Base-by-base conservation (phyloP, 148 eudicot species). In the Bassia scoparia region DNA sequence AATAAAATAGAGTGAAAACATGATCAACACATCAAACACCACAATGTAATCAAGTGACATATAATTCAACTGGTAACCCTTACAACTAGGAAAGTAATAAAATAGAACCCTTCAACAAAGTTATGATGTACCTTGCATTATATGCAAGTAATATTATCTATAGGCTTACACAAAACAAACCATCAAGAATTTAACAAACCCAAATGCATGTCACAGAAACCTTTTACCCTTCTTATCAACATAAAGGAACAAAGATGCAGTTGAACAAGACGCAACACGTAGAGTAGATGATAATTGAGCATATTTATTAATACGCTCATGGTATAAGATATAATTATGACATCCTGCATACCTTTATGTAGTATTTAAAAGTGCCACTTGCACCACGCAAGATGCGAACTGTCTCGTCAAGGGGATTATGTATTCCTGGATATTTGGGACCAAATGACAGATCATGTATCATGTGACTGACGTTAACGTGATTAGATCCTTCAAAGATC, bases 361-460 rank as follows among this genome's bases (percentile, higher is more conserved):
- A 96, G 72, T 96, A 96, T 82, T 96, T 96, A 84, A 96, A 96
- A 71, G 92, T 87, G 69, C 99, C 99, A 82, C 96, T 90, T 14
- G 94, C 34, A 46, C 73, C 96, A 74, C 63, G 99, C 79, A 96
- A 81, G 64, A 90, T 87, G 67, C 99, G 83, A 58, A 49, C 12
- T 44, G 97, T 96, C 67, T 78, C 92, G 77, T 96, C 99, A 50
- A 96, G 96, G 61, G 99, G 99, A 53, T 96, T 96, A 74, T 92
- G 97, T 67, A 90, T 83, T 64, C 97, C 97, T 13, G 99, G 99
- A 81, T 96, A 96, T 76, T 84, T 86, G 60, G 99, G 97, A 76
- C 99, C 99, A 82, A 96, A 96, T 53, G 99, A 92, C 77, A 96
- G 78, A 69, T 96, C 96, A 79, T 92, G 99, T 79, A 96, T 92